Evolutionary conservation across 139 green algal species (phyloP), one percentile per base, ranked within the genome.

Genomic region (Dunaliella sp.): DNA sequence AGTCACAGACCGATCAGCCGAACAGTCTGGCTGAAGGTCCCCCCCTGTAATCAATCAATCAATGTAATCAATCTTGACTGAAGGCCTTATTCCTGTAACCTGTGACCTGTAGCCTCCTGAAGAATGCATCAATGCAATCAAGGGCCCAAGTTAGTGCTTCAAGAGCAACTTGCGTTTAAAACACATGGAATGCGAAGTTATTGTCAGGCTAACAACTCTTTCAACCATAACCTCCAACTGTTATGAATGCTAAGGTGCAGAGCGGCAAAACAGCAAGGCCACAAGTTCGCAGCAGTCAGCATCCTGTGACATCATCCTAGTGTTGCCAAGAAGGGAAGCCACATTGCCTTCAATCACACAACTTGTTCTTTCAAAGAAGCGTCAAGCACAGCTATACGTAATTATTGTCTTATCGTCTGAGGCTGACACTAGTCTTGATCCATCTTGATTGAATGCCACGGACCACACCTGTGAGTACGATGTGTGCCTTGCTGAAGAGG

Each of bases 401-500:
- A 87, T 85, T 0, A 96, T 76, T 36, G 85, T 87, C 80, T 92
- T 92, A 88, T 97, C 95, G 88, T 97, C 95, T 1, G 89, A 93
- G 0, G 89, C 93, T 24, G 87, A 93, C 0, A 90, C 94, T 31
- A 96, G 83, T 21, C 90, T 81, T 1, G 75, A 90, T 32, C 95
- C 95, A 36, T 94, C 90, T 1, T 36, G 36, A 28, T 88, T 89
- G 84, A 94, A 97, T 0, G 93, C 91, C n/a, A 95, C 90, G 22
- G 83, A 88, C 95, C 95, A 97, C 1, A 97, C 94, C 88, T 97
- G 92, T 7, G 35, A 24, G 36, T 25, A 25, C 2, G 36, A 80
- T n/a, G n/a, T n/a, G n/a, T n/a, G n/a, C n/a, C n/a, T n/a, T n/a
- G n/a, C n/a, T n/a, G n/a, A n/a, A n/a, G n/a, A n/a, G n/a, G n/a